Evolutionary conservation across 805 yeast species (phyloP).

Genomic region (Kazachstania taianensis): DNA sequence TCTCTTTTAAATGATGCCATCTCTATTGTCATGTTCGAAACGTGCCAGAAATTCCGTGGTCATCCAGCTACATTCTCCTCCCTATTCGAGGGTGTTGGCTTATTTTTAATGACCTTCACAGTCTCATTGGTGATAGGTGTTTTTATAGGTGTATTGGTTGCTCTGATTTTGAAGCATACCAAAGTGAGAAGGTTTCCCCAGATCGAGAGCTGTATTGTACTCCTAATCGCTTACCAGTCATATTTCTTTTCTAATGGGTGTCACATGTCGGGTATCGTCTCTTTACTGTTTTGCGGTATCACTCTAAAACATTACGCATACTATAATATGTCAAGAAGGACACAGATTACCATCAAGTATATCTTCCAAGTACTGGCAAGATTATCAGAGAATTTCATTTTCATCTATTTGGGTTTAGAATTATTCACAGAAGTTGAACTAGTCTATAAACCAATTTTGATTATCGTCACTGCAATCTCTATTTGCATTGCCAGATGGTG

Average conservation of each 20-base stretch:
- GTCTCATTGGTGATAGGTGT: constrained; percentile 86
- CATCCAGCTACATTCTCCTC: constrained; percentile 63
- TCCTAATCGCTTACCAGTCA: constrained; percentile 87
- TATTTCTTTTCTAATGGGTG: constrained; percentile 98
- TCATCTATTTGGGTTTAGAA: constrained; percentile 88
- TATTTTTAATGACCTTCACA: constrained; percentile 87
- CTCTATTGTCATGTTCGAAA: constrained; percentile 97
- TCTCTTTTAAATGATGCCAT: constrained; percentile 93
- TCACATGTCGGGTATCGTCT: constrained; percentile 98
- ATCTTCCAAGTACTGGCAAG: constrained; percentile 91
- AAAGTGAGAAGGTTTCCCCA: constrained; percentile 93
- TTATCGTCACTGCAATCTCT: constrained; percentile 79
- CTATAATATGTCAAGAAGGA: constrained; percentile 92
- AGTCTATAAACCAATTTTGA: constrained; percentile 86
- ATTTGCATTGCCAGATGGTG: constrained; percentile 95
- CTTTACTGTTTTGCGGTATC: constrained; percentile 89
- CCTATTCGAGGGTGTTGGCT: constrained; percentile 87
- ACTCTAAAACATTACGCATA: constrained; percentile 95
- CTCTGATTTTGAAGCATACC: constrained; percentile 81
- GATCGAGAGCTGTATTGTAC: constrained; percentile 86
- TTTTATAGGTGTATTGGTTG: constrained; percentile 77
- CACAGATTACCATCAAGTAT: constrained; percentile 93
- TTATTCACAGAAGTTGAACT: constrained; percentile 92
- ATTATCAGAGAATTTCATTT: constrained; percentile 90
- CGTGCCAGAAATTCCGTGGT: constrained; percentile 93